Evolutionary conservation across 2,329 filamentous ascomycete species (phyloP).

Genomic region (Fusarium anguioides): DNA sequence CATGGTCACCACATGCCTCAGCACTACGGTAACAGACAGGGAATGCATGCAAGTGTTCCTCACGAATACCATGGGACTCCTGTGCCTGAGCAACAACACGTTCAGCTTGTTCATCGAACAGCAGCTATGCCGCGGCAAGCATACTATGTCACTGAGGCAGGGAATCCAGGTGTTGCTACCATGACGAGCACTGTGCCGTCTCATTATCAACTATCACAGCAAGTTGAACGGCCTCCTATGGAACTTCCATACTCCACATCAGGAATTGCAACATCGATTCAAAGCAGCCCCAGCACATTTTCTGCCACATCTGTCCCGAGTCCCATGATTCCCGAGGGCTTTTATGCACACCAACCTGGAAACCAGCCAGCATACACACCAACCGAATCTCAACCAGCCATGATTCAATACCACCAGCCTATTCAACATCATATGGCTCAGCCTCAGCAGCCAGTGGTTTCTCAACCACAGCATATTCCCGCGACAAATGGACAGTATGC

Average conservation of each 20-base stretch:
- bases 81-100: constrained; percentile 58
- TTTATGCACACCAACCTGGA: constrained; percentile 67
- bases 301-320: constrained; percentile 66
- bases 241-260: constrained; percentile 64
- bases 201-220: constrained; percentile 64
- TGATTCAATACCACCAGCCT: constrained; percentile 58
- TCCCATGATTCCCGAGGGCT: constrained; percentile 63
- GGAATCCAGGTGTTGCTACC: constrained; percentile 70
- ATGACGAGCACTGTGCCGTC: constrained; percentile 65
- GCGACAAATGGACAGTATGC: constrained; percentile 49
- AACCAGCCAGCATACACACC: constrained; percentile 62
- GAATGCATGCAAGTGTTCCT: constrained; percentile 54
- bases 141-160: constrained; percentile 71
- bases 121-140: constrained; percentile 59
- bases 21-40: constrained; percentile 60
- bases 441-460: constrained; percentile 50
- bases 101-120: constrained; percentile 63
- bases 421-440: constrained; percentile 53
- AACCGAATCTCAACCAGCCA: constrained; percentile 55
- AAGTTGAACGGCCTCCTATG: constrained; percentile 58
- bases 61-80: constrained; percentile 58
- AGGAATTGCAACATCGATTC: constrained; percentile 61
- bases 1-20: constrained; percentile 51
- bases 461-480: constrained; percentile 48
- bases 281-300: constrained; percentile 69